Base-by-base conservation (phyloP, 78 protist species). In the Cyanophora paradoxa region DNA sequence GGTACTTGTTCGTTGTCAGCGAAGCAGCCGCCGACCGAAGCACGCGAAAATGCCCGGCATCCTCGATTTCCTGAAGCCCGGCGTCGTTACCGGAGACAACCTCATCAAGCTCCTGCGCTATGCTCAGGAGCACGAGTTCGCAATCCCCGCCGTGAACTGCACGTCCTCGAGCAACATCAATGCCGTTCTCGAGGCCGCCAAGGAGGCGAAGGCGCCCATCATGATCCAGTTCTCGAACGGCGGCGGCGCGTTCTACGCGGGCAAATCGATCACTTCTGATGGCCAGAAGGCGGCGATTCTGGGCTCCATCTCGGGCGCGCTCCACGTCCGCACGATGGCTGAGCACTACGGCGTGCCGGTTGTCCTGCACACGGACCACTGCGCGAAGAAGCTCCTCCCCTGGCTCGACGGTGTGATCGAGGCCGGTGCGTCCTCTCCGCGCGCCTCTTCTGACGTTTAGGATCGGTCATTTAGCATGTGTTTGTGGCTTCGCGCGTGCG, bases 321-420 rank as follows among this genome's bases (percentile, higher is more conserved):
- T 70, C 40, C 82, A 80, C 72, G 90, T 80, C 19, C 90, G 84
- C 69, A 54, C 79, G 30, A 72, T 80, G 68, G 84, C 90, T 62
- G 41, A 85, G 80, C 77, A 37, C 13, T 85, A 85, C 50, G 90
- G 90, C 39, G 82, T 85, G 8, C 86, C 85, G 22, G 84, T 78
- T 37, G 64, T 85, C 69, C 66, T 85, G 26, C 90, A 85, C 82
- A 67, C 90, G 19, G 90, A 85, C 75, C 90, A 85, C 77, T 85
- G 90, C 78, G 76, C 75, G 58, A 77, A 81, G 78, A 44, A 44
- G 40, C 76, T 77, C 30, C 79, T 85, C 24, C 90, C 90, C 24
- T 85, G 90, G 90, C 37, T 85, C 31, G 85, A 80, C 58, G 90
- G 90, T 37, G 40, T 76, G 69, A 37, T 85, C 41, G 86, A 46